A percentile compares a stretch with the other conserved stretches of the same genome.
Evolutionary conservation across 495 filamentous ascomycete species (phyloP).

Genomic region (Collariella sp.): DNA sequence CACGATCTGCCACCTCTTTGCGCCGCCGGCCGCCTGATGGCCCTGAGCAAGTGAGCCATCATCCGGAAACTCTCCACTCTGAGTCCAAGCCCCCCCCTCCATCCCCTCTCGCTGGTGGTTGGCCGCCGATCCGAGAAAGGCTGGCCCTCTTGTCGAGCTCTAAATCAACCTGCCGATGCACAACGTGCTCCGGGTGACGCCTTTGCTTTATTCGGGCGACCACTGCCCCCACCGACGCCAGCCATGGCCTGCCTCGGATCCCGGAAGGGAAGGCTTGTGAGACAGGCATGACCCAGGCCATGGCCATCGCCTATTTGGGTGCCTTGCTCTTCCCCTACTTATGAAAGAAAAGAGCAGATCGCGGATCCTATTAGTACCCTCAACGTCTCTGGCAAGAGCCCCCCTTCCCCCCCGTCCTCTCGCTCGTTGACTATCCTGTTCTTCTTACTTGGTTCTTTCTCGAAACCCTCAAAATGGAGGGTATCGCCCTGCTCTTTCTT

Average conservation of each 20-base stretch:
- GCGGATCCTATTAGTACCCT: background rate
- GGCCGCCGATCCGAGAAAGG: background rate
- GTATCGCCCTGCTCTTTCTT: constrained; percentile 29
- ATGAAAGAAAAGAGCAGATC: background rate
- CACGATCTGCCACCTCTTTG: background rate
- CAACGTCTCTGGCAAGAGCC: background rate
- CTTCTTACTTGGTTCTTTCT: background rate
- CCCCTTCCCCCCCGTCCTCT: background rate
- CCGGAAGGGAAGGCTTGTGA: constrained; percentile 8
- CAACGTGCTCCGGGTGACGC: constrained; percentile 14
- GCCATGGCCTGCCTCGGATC: constrained; percentile 13
- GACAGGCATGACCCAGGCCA: constrained; percentile 12
- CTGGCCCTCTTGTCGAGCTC: background rate
- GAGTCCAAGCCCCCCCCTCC: constrained; percentile 7
- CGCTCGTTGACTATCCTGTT: background rate
- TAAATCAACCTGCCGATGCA: constrained; percentile 4
- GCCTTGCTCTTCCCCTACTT: constrained; percentile 8
- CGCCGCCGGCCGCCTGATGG: background rate
- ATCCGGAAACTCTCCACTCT: constrained; percentile 28
- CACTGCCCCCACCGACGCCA: constrained; percentile 8
- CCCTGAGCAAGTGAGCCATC: background rate
- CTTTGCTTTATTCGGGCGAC: constrained; percentile 17
- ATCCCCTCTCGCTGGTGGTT: background rate
- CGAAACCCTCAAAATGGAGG: constrained; percentile 19
- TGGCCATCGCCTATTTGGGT: constrained; percentile 10